Evolutionary conservation across 352 stramenopile genomes (phyloP), one percentile per base, ranked within the genome.

Genomic region (Pilasporangium apinafurcum): DNA sequence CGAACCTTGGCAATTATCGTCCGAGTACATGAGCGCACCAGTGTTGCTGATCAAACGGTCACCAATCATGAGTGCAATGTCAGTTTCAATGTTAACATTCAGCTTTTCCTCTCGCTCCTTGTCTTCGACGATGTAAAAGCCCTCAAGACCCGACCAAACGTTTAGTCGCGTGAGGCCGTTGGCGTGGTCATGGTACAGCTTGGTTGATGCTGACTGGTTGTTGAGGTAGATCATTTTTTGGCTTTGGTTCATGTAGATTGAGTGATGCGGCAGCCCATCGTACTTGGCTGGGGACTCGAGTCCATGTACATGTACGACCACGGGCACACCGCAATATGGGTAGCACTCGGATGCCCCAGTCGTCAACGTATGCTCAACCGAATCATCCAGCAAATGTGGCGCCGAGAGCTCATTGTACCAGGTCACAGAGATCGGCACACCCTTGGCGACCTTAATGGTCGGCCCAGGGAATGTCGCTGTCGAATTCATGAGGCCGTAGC

Each of bases 171-270:
- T 81, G 22, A 88, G 57, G 0, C 75, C 72, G 20, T 80, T 79
- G 10, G 72, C 69, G 47, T 88, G 75, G 53, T 87, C 72, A 47
- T 87, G 75, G 52, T 87, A 87, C 12, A 87, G 39, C 47, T 85
- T 85, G 32, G 75, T 85, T 6, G 68, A 61, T 3, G 66, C 60
- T 32, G 75, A 83, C 56, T 85, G 75, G 41, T 73, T 81, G 72
- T 87, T 87, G 21, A 73, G 46, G 53, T 87, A 85, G 2, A 62
- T 37, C 34, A 70, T 66, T 16, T 59, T 57, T 33, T 63, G 62
- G 18, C 51, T 77, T 50, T 85, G 75, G 63, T 87, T 87, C 40
- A 57, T 46, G 66, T 85, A 87, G 49, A 85, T 73, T 21, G 75
- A 74, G 38, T 60, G 53, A 28, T 49, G 45, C 18, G 75, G 75